A percentile compares a stretch with the other conserved stretches of the same genome.
phyloP scores from a whole-genome alignment of 2,329 filamentous ascomycete genomes.

The Aspergillus chevalieri region DNA sequence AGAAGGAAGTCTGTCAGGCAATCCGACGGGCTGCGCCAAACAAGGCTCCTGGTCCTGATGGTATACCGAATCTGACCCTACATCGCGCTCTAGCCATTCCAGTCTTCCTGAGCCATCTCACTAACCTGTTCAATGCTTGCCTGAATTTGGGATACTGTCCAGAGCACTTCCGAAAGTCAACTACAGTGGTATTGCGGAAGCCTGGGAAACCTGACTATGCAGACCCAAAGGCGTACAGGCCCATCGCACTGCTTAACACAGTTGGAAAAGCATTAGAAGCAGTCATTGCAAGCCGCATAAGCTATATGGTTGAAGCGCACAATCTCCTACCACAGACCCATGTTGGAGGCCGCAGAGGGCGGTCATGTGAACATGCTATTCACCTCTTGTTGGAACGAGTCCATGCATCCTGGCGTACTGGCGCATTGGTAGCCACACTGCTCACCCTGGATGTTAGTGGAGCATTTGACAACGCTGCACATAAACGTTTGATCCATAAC shows the following conservation, averaged over 20 bases:
- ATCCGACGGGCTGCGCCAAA: slow-evolving; percentile 1
- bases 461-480: neutral
- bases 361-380: neutral
- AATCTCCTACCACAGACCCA: slow-evolving; percentile 1
- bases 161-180: slow-evolving; percentile 2
- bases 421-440: too few relatives aligned
- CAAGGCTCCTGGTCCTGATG: slow-evolving; percentile 8
- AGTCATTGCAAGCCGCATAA: slow-evolving; percentile 10
- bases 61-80: slow-evolving; percentile 4
- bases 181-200: slow-evolving; percentile 13
- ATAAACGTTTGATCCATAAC: neutral
- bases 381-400: slow-evolving; percentile 1
- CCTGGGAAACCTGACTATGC: slow-evolving; percentile 15
- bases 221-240: slow-evolving; percentile 11
- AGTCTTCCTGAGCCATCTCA: neutral
- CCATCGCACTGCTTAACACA: slow-evolving; percentile 12
- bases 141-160: slow-evolving; percentile 1
- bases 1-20: slow-evolving; percentile 3
- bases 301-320: slow-evolving; percentile 9
- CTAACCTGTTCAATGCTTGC: slow-evolving; percentile 1
- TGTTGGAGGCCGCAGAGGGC: slow-evolving; percentile 1
- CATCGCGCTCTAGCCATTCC: neutral
- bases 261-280: slow-evolving; percentile 14
- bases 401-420: neutral
- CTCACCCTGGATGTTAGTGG: neutral